These are phyloP conservation scores for Paecilomyces formosus DNA, from an alignment of 2,329 filamentous ascomycete species.

Conservation along the genomic window DNA sequence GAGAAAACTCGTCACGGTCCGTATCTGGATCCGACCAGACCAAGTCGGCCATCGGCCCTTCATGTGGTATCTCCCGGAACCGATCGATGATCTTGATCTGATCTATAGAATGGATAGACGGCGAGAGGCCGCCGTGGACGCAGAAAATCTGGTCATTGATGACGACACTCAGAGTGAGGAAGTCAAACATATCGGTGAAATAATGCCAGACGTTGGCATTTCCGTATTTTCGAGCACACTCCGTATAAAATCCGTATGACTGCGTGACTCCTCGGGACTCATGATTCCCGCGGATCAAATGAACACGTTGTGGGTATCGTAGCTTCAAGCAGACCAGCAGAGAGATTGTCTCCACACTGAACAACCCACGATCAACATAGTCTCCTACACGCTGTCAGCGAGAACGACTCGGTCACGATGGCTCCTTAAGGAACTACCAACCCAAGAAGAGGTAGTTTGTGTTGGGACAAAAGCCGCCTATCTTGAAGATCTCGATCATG, in stretches of 20 bases:
- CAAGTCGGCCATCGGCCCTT: slow-evolving; percentile 98
- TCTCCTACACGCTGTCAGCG: slow-evolving; percentile 54
- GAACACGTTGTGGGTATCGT: slow-evolving; percentile 90
- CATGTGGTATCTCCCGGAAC: slow-evolving; percentile 96
- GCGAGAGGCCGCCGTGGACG: slow-evolving; percentile 85
- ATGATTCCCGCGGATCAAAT: slow-evolving; percentile 95
- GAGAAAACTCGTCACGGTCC: slow-evolving; percentile 94
- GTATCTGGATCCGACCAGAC: slow-evolving; percentile 98
- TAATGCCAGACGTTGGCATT: slow-evolving; percentile 99
- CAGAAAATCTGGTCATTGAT: slow-evolving; percentile 99
- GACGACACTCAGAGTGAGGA: slow-evolving; percentile 89
- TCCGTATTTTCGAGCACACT: slow-evolving; percentile 95
- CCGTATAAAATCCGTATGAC: slow-evolving; percentile 98
- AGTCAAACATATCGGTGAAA: slow-evolving; percentile 99
- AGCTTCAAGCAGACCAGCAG: slow-evolving; percentile 95
- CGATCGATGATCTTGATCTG: slow-evolving; percentile 99
- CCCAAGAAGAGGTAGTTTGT: slow-evolving; percentile 98
- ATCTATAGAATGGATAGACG: slow-evolving; percentile 94
- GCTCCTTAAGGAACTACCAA: slow-evolving; percentile 31
- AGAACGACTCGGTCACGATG: slow-evolving; percentile 1
- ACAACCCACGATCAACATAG: slow-evolving; percentile 96
- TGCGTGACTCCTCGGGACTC: slow-evolving; percentile 96
- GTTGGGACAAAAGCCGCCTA: slow-evolving; percentile 92
- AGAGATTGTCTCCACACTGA: slow-evolving; percentile 97
- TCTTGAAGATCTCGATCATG: slow-evolving; percentile 98